phyloP scores from a whole-genome alignment of 805 yeast genomes.

The Limtongia smithiae region DNA sequence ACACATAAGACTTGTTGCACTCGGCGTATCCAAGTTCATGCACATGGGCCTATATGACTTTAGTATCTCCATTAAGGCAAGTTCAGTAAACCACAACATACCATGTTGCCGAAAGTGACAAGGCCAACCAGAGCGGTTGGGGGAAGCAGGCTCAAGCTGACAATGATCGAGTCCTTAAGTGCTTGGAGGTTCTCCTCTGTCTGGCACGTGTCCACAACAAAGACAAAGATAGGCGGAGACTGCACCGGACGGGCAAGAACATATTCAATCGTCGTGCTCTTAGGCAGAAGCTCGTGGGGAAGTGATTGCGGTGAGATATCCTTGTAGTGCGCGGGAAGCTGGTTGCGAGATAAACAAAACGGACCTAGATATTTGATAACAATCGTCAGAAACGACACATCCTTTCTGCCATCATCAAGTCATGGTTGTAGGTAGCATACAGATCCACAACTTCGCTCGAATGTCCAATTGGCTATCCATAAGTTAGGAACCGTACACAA shows the following conservation, averaged over 20 bases:
- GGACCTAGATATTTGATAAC: conserved; percentile 41
- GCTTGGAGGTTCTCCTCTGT: conserved; percentile 83
- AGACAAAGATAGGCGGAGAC: conserved; percentile 80
- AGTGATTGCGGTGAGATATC: conserved; percentile 69
- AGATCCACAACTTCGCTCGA: conserved; percentile 73
- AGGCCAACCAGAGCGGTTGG: conserved; percentile 86
- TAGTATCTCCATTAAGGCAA: background rate
- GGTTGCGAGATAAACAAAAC: conserved; percentile 72
- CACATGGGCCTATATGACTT: conserved; percentile 54
- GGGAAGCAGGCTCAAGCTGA: conserved; percentile 75
- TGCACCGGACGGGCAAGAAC: conserved; percentile 74
- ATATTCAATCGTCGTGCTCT: conserved; percentile 78
- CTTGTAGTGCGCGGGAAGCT: conserved; percentile 76
- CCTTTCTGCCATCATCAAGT: too few relatives aligned
- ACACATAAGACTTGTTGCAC: conserved; percentile 72
- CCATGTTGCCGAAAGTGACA: conserved; percentile 81
- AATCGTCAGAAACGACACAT: background rate
- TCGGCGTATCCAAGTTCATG: conserved; percentile 73
- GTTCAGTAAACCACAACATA: conserved; percentile 4
- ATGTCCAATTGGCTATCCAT: conserved; percentile 59
- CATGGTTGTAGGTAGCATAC: too few relatives aligned
- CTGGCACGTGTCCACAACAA: conserved; percentile 85
- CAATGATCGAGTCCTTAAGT: conserved; percentile 72
- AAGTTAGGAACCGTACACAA: background rate
- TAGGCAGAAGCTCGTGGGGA: conserved; percentile 73